A percentile compares a stretch with the other conserved stretches of the same genome.
phyloP scores from a whole-genome alignment of 768 basidiomycete species.

The Leccinellum albellum region DNA sequence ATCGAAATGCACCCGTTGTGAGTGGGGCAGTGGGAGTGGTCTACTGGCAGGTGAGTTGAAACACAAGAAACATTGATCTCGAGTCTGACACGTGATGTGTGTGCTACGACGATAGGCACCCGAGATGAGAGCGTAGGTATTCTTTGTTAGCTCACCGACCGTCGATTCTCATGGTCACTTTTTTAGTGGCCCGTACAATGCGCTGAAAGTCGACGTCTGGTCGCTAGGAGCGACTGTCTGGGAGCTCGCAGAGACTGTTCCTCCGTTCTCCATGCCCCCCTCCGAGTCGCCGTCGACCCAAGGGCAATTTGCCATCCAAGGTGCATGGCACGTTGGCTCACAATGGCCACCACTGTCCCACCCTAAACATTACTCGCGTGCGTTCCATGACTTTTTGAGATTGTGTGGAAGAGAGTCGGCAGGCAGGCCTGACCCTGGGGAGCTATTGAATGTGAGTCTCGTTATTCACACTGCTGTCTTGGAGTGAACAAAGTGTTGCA shows the following conservation, averaged over 20 bases:
- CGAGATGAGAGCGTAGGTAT: conserved; percentile 64
- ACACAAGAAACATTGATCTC: not conserved
- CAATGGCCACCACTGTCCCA: conserved; percentile 63
- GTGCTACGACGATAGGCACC: conserved; percentile 47
- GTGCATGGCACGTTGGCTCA: conserved; percentile 42
- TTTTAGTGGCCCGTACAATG: conserved; percentile 62
- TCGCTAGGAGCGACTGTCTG: conserved; percentile 80
- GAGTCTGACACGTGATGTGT: not conserved
- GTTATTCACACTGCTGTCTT: not conserved
- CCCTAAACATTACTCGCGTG: conserved; percentile 58
- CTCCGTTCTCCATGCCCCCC: conserved; percentile 57
- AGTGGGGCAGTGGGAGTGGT: conserved; percentile 65
- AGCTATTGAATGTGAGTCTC: conserved; percentile 53
- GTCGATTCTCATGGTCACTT: conserved; percentile 7
- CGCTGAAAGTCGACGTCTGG: conserved; percentile 76
- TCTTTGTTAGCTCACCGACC: not conserved
- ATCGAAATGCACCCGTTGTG: conserved; percentile 45
- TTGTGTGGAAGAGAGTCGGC: conserved; percentile 60
- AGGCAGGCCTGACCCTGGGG: conserved; percentile 52
- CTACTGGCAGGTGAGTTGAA: conserved; percentile 67
- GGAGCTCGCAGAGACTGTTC: conserved; percentile 74
- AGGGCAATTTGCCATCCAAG: conserved; percentile 35
- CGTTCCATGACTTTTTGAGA: conserved; percentile 70
- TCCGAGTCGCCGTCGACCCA: conserved; percentile 14
- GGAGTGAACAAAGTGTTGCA: conserved; percentile 24